Conservation (phyloP, 2,329 filamentous ascomycete genomes). For the Hymenoscyphus occultus region DNA sequence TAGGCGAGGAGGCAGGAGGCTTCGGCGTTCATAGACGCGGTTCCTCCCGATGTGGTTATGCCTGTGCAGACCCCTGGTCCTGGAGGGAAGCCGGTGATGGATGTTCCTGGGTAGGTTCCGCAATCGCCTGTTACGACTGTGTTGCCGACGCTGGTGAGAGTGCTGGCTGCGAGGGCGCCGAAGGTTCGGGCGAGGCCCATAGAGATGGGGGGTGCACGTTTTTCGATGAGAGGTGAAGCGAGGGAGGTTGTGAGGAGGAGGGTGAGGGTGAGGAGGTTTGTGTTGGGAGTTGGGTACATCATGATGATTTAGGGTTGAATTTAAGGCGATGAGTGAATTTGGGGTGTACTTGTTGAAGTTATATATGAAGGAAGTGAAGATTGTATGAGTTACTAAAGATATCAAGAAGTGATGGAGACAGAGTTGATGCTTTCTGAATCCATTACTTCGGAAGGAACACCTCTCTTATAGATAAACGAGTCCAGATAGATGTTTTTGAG, state of each 20-base stretch:
- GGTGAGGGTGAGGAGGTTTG: background rate
- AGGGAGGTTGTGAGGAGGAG: background rate
- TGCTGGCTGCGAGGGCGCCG: background rate
- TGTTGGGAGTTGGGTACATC: background rate
- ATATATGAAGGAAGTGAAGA: background rate
- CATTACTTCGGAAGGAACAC: background rate
- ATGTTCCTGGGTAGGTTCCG: background rate
- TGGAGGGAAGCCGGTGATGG: background rate
- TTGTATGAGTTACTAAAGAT: background rate
- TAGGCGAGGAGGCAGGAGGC: background rate
- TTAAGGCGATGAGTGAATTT: background rate
- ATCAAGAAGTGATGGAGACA: background rate
- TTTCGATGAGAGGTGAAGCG: background rate
- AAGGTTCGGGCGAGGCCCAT: background rate
- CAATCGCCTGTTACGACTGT: background rate
- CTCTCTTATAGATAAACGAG: background rate
- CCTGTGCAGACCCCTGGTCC: background rate
- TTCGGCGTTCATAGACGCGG: background rate
- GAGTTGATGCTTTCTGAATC: background rate
- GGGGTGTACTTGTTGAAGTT: background rate
- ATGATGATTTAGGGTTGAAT: background rate
- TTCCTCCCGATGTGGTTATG: background rate
- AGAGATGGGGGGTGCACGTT: background rate
- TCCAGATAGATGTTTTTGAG: background rate
- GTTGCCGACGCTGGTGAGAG: background rate